These are phyloP conservation scores for Rubus parviflorus DNA, from an alignment of 306 rosid species.

Conservation along the genomic window DNA sequence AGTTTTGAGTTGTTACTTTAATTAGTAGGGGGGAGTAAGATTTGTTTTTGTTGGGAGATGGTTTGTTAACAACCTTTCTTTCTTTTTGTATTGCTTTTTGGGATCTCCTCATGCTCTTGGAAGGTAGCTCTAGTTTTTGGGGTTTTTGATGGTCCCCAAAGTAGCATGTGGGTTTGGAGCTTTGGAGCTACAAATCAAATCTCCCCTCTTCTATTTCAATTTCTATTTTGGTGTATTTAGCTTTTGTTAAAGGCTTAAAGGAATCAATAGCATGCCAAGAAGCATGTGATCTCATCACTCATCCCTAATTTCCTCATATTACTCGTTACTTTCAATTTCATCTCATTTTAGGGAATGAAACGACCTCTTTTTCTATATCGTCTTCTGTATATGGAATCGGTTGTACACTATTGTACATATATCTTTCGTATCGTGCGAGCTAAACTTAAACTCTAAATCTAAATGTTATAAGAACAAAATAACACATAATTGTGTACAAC, in stretches of 20 bases:
- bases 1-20: slow-evolving; percentile 40
- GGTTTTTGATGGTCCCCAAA: slow-evolving; percentile 61
- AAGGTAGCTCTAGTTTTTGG: slow-evolving; percentile 41
- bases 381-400: background rate
- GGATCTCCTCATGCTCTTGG: slow-evolving; percentile 74
- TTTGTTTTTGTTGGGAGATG: slow-evolving; percentile 18
- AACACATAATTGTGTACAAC: background rate
- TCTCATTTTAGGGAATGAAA: background rate
- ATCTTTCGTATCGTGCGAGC: background rate
- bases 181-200: slow-evolving; percentile 13
- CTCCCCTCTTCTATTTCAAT: slow-evolving; percentile 25
- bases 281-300: slow-evolving; percentile 66
- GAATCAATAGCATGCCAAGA: slow-evolving; percentile 69
- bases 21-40: slow-evolving; percentile 38
- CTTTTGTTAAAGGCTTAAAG: slow-evolving; percentile 59
- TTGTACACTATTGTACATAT: too few relatives aligned
- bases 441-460: background rate
- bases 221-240: slow-evolving; percentile 40
- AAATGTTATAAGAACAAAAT: background rate
- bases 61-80: slow-evolving; percentile 20
- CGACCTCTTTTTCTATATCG: background rate
- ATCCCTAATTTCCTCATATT: slow-evolving; percentile 37
- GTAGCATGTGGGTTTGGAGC: slow-evolving; percentile 76
- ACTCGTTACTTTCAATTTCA: slow-evolving; percentile 32
- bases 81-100: slow-evolving; percentile 63